A percentile compares a stretch with the other conserved stretches of the same genome.
Evolutionary conservation across 1,139 yeast species (phyloP).

Genomic region (Spencermartinsiella ligniputridi): DNA sequence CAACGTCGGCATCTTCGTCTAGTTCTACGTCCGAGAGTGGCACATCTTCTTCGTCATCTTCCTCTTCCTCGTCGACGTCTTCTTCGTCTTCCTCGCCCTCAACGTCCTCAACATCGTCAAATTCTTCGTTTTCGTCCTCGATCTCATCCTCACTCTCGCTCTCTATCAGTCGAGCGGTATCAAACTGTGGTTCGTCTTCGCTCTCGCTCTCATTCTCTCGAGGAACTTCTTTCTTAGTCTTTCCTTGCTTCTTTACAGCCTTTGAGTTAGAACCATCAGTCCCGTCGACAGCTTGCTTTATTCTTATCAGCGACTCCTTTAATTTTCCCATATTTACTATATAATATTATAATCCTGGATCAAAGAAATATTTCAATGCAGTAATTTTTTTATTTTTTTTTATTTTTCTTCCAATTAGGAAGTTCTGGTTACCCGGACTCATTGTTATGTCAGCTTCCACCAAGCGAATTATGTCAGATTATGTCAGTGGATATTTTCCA

Average conservation of each 20-base stretch:
- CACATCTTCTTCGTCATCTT: constrained; percentile 49
- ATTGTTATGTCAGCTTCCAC: too few species aligned
- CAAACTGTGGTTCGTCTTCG: constrained; percentile 33
- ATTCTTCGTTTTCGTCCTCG: constrained; percentile 23
- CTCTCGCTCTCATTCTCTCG: constrained; percentile 8
- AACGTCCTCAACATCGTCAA: constrained; percentile 24
- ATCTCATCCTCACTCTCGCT: constrained; percentile 26
- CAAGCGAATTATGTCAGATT: too few species aligned
- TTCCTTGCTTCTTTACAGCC: background rate
- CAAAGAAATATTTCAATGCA: too few species aligned
- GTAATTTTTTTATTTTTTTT: background rate
- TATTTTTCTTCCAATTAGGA: background rate
- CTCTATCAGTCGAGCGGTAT: constrained; percentile 17
- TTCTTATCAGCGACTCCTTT: background rate
- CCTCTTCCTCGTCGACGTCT: constrained; percentile 35
- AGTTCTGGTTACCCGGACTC: background rate
- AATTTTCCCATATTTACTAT: constrained; percentile 1
- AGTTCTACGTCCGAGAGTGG: constrained; percentile 65
- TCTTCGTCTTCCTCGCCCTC: constrained; percentile 28
- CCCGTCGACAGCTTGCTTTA: background rate
- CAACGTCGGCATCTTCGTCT: constrained; percentile 82
- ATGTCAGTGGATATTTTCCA: too few species aligned
- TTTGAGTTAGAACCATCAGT: background rate
- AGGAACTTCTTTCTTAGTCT: too few species aligned
- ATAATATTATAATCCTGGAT: too few species aligned